Base-by-base conservation (phyloP, 225 moss, liverwort and hornwort genomes). In the Thuidium tamariscinum region DNA sequence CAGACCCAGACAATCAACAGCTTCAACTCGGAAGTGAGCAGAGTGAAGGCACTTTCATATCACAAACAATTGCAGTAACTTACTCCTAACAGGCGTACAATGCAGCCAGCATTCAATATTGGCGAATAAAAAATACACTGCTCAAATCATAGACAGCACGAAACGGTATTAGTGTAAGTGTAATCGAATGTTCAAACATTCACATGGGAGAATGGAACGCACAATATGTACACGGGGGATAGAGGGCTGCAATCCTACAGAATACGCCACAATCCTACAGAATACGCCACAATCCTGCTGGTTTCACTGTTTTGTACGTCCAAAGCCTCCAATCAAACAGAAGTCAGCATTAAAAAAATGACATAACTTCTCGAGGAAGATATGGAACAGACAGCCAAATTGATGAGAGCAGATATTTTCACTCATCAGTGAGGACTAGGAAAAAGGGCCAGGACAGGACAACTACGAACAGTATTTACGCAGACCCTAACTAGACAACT, bases 381-480 rank as follows among this genome's bases (percentile, higher is more conserved):
- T 90, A 87, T 89, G 81, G 84, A 89, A 88, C 81, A 89, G 86
- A 83, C 84, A 83, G 79, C 78, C 88, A 90, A 89, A 90, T 81
- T 70, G 90, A 92, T 71, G 89, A 88, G 81, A 86, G 90, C 88
- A 86, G 82, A 82, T 89, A 83, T 85, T 86, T 81, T 56, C 79
- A 90, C 93, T 87, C 88, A 86, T 65, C 76, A 57, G 82, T 86
- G 86, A 86, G 88, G 79, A 82, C 74, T 36, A 81, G 74, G 70
- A 79, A 72, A 90, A 83, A 81, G 75, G 84, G 89, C 86, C 86
- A 83, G 88, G 79, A 90, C 88, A 88, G 86, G 88, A 89, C 89
- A 90, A 90, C 88, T 90, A 90, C 90, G 42, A 91, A 92, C 93
- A 93, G 91, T 93, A 90, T 92, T 90, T 89, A 92, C 88, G 90